These are phyloP conservation scores for Heimioporus sp. DNA, from an alignment of 768 basidiomycete species.

Conservation along the genomic window DNA sequence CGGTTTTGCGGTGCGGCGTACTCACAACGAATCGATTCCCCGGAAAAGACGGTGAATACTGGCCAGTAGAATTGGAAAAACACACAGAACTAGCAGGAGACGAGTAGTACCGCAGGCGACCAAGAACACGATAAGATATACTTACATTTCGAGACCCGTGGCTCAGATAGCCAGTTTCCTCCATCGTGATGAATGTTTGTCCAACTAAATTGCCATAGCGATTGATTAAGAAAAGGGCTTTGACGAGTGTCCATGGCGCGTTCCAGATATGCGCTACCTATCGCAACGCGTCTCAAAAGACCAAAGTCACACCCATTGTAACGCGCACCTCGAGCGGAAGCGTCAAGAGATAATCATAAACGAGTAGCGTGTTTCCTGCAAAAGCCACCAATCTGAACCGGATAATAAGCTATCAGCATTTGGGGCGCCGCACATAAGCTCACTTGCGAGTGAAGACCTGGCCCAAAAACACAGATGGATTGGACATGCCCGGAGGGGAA, in stretches of 20 bases:
- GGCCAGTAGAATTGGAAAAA: not conserved
- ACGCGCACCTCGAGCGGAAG: slow-evolving; percentile 23
- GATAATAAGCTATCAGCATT: not conserved
- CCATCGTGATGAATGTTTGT: slow-evolving; percentile 19
- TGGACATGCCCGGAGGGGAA: slow-evolving; percentile 2
- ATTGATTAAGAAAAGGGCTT: slow-evolving; percentile 12
- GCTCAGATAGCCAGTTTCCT: slow-evolving; percentile 20
- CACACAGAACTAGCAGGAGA: slow-evolving; percentile 1
- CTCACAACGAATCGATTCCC: slow-evolving; percentile 15
- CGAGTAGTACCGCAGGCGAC: not conserved
- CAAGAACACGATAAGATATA: not conserved
- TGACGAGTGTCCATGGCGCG: slow-evolving; percentile 10
- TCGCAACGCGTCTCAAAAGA: not conserved
- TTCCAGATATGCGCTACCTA: slow-evolving; percentile 20
- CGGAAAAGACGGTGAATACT: not conserved
- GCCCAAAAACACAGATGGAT: not conserved
- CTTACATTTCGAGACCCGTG: slow-evolving; percentile 10
- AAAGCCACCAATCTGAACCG: slow-evolving; percentile 6
- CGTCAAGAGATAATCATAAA: slow-evolving; percentile 28
- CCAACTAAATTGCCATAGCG: slow-evolving; percentile 15
- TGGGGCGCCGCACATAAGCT: not conserved
- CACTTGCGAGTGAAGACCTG: not conserved
- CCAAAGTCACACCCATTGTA: not conserved
- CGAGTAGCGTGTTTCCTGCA: slow-evolving; percentile 20
- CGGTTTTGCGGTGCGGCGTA: not conserved